Percentiles rank a stretch among this genome's conserved stretches.
phyloP scores from a whole-genome alignment of 345 rosid genomes.

The Brassica juncea region DNA sequence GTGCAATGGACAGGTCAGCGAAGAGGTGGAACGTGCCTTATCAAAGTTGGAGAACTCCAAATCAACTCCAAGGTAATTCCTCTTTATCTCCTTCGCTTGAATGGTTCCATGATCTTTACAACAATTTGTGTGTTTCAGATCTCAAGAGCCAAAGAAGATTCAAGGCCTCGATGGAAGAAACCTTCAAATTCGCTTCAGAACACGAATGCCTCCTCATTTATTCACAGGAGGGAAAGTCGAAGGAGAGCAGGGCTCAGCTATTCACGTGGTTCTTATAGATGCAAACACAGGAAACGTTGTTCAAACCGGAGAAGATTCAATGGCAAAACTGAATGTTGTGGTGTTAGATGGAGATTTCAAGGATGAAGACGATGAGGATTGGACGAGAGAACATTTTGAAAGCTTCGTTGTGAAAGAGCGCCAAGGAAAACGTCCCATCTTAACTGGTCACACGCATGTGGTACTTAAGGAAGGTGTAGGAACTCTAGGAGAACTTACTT shows the following conservation, averaged over 20 bases:
- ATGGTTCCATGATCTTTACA: not conserved
- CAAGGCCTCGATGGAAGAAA: constrained; percentile 61
- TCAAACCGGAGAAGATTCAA: constrained; percentile 66
- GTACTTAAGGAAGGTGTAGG: constrained; percentile 83
- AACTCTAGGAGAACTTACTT: constrained; percentile 80
- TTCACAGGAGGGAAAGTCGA: constrained; percentile 93
- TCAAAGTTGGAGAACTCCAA: constrained; percentile 61
- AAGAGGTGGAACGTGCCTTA: constrained; percentile 91
- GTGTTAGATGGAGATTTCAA: constrained; percentile 91
- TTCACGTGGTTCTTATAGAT: constrained; percentile 74
- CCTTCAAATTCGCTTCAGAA: constrained; percentile 73
- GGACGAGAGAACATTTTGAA: constrained; percentile 78
- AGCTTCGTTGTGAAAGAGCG: constrained; percentile 79
- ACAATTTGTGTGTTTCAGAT: constrained; percentile 41
- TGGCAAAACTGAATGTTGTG: constrained; percentile 64
- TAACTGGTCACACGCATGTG: constrained; percentile 81
- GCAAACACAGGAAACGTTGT: constrained; percentile 57
- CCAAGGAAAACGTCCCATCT: constrained; percentile 81
- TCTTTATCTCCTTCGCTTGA: not conserved
- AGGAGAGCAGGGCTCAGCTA: constrained; percentile 82
- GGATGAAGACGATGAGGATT: constrained; percentile 62
- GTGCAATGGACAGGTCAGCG: constrained; percentile 65
- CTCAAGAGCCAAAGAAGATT: constrained; percentile 54
- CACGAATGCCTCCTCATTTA: constrained; percentile 88
- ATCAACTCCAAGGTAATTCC: constrained; percentile 54